Base-by-base conservation (phyloP, 805 yeast genomes). In the Pichia gijzeniarum region DNA sequence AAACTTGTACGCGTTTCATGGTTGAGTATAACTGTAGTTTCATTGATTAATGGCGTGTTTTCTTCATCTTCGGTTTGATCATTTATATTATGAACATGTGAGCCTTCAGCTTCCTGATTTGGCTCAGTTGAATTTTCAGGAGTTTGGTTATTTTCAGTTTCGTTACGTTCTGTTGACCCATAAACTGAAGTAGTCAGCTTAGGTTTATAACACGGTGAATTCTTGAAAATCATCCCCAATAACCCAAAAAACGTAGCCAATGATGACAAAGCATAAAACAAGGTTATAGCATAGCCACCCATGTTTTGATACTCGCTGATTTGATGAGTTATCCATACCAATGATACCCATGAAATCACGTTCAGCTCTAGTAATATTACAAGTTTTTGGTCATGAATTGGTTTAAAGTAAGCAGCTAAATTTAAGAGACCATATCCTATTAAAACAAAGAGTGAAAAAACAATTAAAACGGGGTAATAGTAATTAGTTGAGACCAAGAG, bases 331-430 rank as follows among this genome's bases (percentile, higher is more conserved):
- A 71, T 62, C 43, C 73, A 68, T 2, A 81, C 56, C 43, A 83
- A 67, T 0, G 64, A 53, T 1, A 72, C 43, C 95, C 95, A 88
- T 47, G 73, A 64, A 3, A 75, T 48, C 31, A 74, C 59, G 30
- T 80, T 72, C 12, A 76, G 61, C 60, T 84, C 83, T 19, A 80
- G 54, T 3, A 81, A 59, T 3, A 75, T 67, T 17, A 79, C 67
- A 45, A 82, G 70, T 57, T 85, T 83, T 53, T 79, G 79, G 53
- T 79, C 82, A 48, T 72, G 75, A 17, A 73, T 70, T 1, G 81
- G 79, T 45, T 68, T 63, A 74, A 47, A 54, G 67, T 63, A 63
- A 33, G 64, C 58, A 30, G 65, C 56, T 31, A 67, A 70, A 43
- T 77, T 79, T 51, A 88, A 67, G 14, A 82, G 48, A 3, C 74